These are phyloP conservation scores for Paralagenidium karlingii DNA, from an alignment of 352 stramenopile species.

Conservation along the genomic window DNA sequence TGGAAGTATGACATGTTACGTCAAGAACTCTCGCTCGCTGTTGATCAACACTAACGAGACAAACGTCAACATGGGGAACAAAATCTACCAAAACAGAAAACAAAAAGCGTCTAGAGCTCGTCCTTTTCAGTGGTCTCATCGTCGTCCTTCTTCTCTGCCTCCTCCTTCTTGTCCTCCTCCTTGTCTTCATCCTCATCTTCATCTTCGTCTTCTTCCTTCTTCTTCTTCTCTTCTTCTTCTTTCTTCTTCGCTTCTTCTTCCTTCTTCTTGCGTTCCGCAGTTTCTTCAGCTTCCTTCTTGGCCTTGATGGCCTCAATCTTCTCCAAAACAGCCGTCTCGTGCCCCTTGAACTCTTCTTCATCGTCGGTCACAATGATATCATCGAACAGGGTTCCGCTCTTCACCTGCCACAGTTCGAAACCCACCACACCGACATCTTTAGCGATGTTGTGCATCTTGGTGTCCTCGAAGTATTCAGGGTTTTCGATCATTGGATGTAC, in stretches of 20 bases:
- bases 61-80: too few relatives aligned
- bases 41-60: too few relatives aligned
- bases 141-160: too few relatives aligned
- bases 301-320: conserved; percentile 70
- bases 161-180: too few relatives aligned
- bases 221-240: conserved; percentile 40
- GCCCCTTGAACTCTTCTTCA: conserved; percentile 92
- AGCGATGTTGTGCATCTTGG: conserved; percentile 91
- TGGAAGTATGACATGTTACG: too few relatives aligned
- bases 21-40: too few relatives aligned
- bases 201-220: conserved; percentile 45
- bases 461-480: conserved; percentile 94
- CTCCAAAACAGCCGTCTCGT: conserved; percentile 91
- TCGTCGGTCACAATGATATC: conserved; percentile 98
- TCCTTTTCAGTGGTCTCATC: too few relatives aligned
- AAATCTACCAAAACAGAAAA: too few relatives aligned
- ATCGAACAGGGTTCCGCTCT: conserved; percentile 97
- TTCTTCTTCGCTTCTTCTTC: conserved; percentile 68
- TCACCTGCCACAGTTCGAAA: conserved; percentile 99
- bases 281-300: conserved; percentile 65
- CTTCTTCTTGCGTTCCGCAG: conserved; percentile 35
- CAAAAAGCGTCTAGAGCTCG: too few relatives aligned
- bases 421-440: conserved; percentile 94
- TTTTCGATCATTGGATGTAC: conserved; percentile 94
- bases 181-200: conserved; percentile 25